Conservation (phyloP, 345 rosid species). For the Hirschfeldia incana region DNA sequence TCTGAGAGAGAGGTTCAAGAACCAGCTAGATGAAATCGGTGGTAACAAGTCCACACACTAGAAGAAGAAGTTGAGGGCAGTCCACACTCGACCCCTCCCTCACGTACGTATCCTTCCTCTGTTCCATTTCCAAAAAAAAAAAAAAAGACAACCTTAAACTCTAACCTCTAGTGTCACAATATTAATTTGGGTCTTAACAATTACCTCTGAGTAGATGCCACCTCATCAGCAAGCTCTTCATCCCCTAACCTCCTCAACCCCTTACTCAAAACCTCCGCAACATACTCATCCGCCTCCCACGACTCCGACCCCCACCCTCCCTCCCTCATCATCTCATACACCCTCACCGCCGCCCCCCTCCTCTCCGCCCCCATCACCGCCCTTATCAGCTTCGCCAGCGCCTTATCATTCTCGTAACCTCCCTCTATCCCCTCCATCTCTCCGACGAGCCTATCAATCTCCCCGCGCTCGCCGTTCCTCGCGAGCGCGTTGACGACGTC, state of each 20-base stretch:
- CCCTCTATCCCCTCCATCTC: slow-evolving; percentile 49
- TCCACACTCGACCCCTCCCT: not conserved
- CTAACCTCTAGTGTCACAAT: not conserved
- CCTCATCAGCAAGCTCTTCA: slow-evolving; percentile 52
- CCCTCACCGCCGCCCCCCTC: slow-evolving; percentile 72
- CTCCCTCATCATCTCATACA: slow-evolving; percentile 61
- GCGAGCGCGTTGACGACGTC: slow-evolving; percentile 60
- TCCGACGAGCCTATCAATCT: slow-evolving; percentile 59
- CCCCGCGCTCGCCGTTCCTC: slow-evolving; percentile 47
- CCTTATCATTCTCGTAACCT: slow-evolving; percentile 50
- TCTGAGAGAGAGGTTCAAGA: not conserved
- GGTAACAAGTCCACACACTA: not conserved
- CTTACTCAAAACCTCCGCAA: slow-evolving; percentile 54
- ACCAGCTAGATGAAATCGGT: not conserved
- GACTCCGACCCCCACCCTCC: slow-evolving; percentile 59
- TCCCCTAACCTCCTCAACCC: slow-evolving; percentile 74
- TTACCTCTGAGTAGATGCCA: slow-evolving; percentile 26
- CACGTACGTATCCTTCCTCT: slow-evolving; percentile 6
- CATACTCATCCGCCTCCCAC: slow-evolving; percentile 63
- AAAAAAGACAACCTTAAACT: not conserved
- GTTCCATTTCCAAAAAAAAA: slow-evolving; percentile 42
- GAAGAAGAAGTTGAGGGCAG: not conserved
- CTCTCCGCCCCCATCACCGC: slow-evolving; percentile 60
- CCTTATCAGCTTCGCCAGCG: slow-evolving; percentile 52
- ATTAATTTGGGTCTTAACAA: not conserved